Evolutionary conservation across 2,329 filamentous ascomycete genomes (phyloP), one percentile per base, ranked within the genome.

Genomic region (Pyrenochaeta sp.): DNA sequence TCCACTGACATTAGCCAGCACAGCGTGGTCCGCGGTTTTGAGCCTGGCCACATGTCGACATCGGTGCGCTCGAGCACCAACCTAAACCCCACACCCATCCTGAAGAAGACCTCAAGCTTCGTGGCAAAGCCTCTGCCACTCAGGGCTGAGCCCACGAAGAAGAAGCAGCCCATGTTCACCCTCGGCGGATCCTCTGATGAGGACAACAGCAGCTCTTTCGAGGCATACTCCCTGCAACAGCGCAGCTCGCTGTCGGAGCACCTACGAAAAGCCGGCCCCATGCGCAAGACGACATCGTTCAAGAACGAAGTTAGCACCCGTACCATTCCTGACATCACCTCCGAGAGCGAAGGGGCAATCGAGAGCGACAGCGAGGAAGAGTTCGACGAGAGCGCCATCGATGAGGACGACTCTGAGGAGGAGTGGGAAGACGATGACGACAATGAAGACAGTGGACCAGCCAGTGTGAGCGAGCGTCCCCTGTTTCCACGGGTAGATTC

Each of bases 401-500:
- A 90, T 64, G 89, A 91, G 55, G 88, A 90, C 36, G 80, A 81
- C 49, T 80, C 81, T 28, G 82, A 81, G 1, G 81, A 80, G 30
- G 65, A 66, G 48, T 81, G 80, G 71, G 88, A 91, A 62, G 87
- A 89, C 54, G 88, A 87, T 59, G 87, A 90, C 56, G 88, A 87
- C 56, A 87, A 86, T 56, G 87, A 91, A 24, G 91, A 96, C 67
- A 95, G 91, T 73, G 91, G 89, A 56, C 90, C 91, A 66, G 91
- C 91, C 1, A 96, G 91, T 74, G 85, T 93, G 50, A 91, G 95
- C 61, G 90, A 95, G 59, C 89, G 87, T 71, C 85, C 87, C 22
- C 84, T 92, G 69, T 99, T 99, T 84, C 89, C 93, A 77, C 90
- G 95, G 8, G 93, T 98, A 48, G 92, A 97, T 76, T 97, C 93